Base-by-base conservation (phyloP, 106 monocot species). In the Allium sativum region DNA sequence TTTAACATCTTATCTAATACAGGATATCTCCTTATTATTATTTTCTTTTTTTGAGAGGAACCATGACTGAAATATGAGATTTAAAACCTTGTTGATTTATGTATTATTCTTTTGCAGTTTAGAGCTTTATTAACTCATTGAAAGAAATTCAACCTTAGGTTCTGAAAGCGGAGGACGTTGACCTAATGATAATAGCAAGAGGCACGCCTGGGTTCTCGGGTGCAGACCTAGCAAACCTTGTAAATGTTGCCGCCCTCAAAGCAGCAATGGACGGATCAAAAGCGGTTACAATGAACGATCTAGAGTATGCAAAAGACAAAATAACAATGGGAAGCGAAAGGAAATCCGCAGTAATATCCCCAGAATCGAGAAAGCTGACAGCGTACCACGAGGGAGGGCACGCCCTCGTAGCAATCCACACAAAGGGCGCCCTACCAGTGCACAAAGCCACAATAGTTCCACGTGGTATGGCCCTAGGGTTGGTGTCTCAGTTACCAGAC, bases 271-370 rank as follows among this genome's bases (percentile, higher is more conserved):
- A 98, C 74, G 98, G 92, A 10, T 84, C 98, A 12, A 98, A 92
- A 64, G 84, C 92, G 41, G 98, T 98, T 56, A 82, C 44, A 54
- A 88, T 92, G 92, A 73, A 45, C 40, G 98, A 98, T 72, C 76
- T 98, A 1, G 98, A 98, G 62, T 92, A 85, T 61, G 98, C 98
- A 0, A 98, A 98, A 60, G 98, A 98, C 77, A 87, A 83, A 48
- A 98, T 98, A 67, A 98, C 85, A 88, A 98, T 98, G 98, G 98
- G 98, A 52, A 98, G 88, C 21, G 98, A 98, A 66, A 67, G 98
- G 11, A 98, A 92, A 66, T 98, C 98, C 11, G 98, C 98, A 40
- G 98, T 98, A 4, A 88, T 98, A 53, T 92, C 98, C 6, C 80
- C 82, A 20, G 98, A 92, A 68, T 82, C 75, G 15, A 70, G 92